A percentile compares a stretch with the other conserved stretches of the same genome.
Evolutionary conservation across 1,284 basidiomycete species (phyloP).

Genomic region (Cryptococcus neoformans): DNA sequence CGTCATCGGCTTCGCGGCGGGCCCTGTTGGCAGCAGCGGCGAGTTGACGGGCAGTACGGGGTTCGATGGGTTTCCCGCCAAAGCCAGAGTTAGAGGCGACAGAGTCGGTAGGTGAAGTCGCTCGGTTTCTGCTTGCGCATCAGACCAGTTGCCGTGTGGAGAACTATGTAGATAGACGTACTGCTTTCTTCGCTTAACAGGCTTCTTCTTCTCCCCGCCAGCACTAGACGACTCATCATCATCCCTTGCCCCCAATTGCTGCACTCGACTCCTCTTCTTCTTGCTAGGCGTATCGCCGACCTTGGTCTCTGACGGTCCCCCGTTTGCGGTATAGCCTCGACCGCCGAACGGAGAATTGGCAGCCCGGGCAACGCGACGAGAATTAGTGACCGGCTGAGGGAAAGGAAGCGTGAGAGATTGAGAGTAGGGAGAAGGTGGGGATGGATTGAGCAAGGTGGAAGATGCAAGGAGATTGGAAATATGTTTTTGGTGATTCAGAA

Average conservation of each 20-base stretch:
- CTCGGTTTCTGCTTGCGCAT: conserved; percentile 26
- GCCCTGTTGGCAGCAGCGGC: conserved; percentile 43
- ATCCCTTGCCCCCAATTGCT: conserved; percentile 27
- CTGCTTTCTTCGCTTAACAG: conserved; percentile 40
- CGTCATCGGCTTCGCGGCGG: conserved; percentile 25
- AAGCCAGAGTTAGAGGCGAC: conserved; percentile 38
- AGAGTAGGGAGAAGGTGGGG: conserved; percentile 50
- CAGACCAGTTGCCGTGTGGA: background rate
- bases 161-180: conserved; percentile 19
- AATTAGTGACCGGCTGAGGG: conserved; percentile 56
- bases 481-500: conserved; percentile 68
- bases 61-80: conserved; percentile 30
- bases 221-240: conserved; percentile 45
- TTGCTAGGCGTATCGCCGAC: conserved; percentile 38
- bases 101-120: conserved; percentile 42
- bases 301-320: conserved; percentile 11
- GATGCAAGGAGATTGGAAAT: conserved; percentile 52
- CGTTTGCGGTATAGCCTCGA: conserved; percentile 3
- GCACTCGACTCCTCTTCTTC: conserved; percentile 41
- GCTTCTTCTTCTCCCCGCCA: conserved; percentile 31
- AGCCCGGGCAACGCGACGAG: conserved; percentile 34
- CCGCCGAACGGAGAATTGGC: conserved; percentile 41
- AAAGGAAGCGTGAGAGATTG: conserved; percentile 63
- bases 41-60: conserved; percentile 44
- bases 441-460: conserved; percentile 52